phyloP scores from a whole-genome alignment of 495 filamentous ascomycete species.

The Daldinia vernicosa region DNA sequence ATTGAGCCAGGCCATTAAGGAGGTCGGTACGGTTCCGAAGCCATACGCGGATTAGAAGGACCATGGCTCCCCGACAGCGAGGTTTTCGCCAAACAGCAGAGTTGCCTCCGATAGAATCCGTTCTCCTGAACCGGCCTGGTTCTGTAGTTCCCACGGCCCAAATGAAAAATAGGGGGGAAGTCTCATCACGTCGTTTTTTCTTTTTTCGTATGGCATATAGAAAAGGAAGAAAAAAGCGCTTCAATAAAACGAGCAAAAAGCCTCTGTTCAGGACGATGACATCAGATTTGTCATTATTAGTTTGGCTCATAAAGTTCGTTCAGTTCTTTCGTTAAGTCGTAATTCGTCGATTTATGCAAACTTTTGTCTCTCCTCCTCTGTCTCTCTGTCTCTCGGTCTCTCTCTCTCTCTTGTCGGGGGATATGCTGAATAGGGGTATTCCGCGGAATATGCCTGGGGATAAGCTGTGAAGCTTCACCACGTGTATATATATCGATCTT shows the following conservation, averaged over 20 bases:
- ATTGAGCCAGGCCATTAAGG: constrained; percentile 23
- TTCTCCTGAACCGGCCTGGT: constrained; percentile 45
- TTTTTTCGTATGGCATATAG: constrained; percentile 1
- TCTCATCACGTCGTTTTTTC: constrained; percentile 34
- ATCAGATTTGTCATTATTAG: constrained; percentile 30
- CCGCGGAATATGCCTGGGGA: constrained; percentile 48
- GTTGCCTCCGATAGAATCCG: constrained; percentile 41
- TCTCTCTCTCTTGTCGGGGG: constrained; percentile 34
- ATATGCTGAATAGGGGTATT: constrained; percentile 47
- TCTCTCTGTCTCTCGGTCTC: constrained; percentile 35
- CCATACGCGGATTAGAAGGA: constrained; percentile 6
- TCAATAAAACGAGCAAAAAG: constrained; percentile 9
- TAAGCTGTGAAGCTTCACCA: constrained; percentile 61
- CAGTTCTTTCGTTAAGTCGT: constrained; percentile 38
- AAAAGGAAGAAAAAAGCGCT: constrained; percentile 13
- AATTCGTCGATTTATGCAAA: constrained; percentile 47
- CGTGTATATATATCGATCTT: constrained; percentile 56
- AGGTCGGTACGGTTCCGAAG: constrained; percentile 8
- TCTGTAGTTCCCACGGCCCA: constrained; percentile 35
- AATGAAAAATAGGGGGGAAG: constrained; percentile 17
- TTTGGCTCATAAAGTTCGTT: constrained; percentile 43
- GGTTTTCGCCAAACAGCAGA: constrained; percentile 36
- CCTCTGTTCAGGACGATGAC: constrained; percentile 18
- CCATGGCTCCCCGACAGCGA: constrained; percentile 20
- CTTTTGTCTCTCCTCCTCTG: constrained; percentile 47